Conservation (phyloP, 495 filamentous ascomycete genomes). For the Penicillium malachiteum region DNA sequence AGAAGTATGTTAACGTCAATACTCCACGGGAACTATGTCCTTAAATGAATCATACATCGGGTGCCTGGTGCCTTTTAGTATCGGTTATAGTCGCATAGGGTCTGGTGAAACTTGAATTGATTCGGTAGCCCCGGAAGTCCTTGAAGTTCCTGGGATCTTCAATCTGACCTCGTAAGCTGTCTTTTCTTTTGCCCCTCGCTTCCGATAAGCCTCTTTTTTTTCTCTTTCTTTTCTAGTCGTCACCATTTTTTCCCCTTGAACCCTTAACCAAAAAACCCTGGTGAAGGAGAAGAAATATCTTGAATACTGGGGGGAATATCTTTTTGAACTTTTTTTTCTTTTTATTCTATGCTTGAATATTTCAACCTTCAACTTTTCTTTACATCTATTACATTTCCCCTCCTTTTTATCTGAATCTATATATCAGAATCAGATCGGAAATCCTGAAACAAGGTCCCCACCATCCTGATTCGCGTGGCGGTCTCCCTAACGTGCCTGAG, state of each 20-base stretch:
- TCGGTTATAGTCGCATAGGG: slow-evolving; percentile 1
- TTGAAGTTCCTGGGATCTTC: slow-evolving; percentile 17
- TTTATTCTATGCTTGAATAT: neutral
- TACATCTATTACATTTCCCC: neutral
- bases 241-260: slow-evolving; percentile 19
- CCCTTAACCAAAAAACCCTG: neutral
- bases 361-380: neutral
- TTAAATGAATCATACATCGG: slow-evolving; percentile 15
- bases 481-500: slow-evolving; percentile 9
- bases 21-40: slow-evolving; percentile 9
- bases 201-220: slow-evolving; percentile 26
- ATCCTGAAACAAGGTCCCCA: slow-evolving; percentile 16
- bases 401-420: neutral
- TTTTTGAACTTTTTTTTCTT: neutral
- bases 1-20: slow-evolving; percentile 25
- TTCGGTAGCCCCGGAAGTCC: slow-evolving; percentile 29
- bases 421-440: neutral
- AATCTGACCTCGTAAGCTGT: slow-evolving; percentile 13
- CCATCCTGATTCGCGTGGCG: slow-evolving; percentile 13
- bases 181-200: slow-evolving; percentile 26
- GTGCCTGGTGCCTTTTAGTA: slow-evolving; percentile 26
- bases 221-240: slow-evolving; percentile 20
- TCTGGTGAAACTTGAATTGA: slow-evolving; percentile 35
- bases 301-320: neutral
- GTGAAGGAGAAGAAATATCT: no score